phyloP scores from a whole-genome alignment of 2,329 filamentous ascomycete species.

The Trichoderma sp. region DNA sequence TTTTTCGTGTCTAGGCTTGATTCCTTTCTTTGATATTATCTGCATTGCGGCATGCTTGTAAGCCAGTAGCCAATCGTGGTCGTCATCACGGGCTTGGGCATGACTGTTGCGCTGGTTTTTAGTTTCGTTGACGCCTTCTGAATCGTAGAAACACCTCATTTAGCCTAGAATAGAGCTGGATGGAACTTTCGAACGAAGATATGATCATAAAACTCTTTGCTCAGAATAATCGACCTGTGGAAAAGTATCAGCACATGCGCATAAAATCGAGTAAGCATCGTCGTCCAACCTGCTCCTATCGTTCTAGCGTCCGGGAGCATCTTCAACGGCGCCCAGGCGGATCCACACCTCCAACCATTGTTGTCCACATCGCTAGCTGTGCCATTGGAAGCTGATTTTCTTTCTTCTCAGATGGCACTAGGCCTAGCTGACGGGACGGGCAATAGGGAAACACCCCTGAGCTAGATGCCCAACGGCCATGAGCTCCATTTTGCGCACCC shows the following conservation, averaged over 20 bases:
- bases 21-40: background rate
- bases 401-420: conserved; percentile 9
- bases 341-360: conserved; percentile 12
- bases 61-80: background rate
- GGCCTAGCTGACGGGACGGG: conserved; percentile 6
- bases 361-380: background rate
- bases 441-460: conserved; percentile 7
- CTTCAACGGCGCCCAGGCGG: background rate
- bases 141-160: background rate
- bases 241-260: background rate
- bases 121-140: background rate
- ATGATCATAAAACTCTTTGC: background rate
- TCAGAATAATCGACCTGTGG: background rate
- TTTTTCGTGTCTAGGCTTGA: background rate
- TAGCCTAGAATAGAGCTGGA: background rate
- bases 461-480: conserved; percentile 15
- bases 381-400: background rate
- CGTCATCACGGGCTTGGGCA: too few species aligned
- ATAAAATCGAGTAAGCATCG: background rate
- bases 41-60: background rate
- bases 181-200: background rate
- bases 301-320: conserved; percentile 6
- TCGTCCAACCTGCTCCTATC: background rate
- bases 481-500: conserved; percentile 9
- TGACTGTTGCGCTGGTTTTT: too few species aligned